These are phyloP conservation scores for Backusella circina DNA, from an alignment of 192 early-diverging fungal species.

Conservation along the genomic window DNA sequence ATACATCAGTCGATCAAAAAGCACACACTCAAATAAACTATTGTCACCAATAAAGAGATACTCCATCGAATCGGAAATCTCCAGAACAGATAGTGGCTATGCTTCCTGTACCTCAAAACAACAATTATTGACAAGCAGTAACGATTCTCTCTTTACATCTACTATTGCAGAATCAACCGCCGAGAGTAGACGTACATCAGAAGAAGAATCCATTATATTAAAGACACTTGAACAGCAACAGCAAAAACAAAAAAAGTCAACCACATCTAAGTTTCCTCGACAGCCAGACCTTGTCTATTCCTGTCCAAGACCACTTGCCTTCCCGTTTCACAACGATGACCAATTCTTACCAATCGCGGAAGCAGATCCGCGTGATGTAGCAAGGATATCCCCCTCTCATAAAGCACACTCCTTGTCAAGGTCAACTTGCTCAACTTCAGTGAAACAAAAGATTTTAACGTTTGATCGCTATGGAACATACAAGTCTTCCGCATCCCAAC, in stretches of 20 bases:
- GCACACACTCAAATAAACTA: background rate
- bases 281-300: slow-evolving; percentile 22
- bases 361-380: slow-evolving; percentile 23
- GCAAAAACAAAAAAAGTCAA: background rate
- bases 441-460: background rate
- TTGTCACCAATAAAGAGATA: background rate
- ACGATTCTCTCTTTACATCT: background rate
- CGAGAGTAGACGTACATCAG: background rate
- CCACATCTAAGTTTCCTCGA: background rate
- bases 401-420: background rate
- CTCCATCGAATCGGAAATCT: background rate
- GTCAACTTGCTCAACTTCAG: background rate
- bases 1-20: background rate
- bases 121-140: background rate
- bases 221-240: background rate
- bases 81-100: background rate
- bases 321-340: slow-evolving; percentile 37
- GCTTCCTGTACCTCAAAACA: background rate
- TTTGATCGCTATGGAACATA: background rate
- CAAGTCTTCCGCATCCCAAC: background rate
- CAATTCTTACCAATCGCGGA: slow-evolving; percentile 34
- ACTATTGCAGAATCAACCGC: background rate
- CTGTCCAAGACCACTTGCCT: slow-evolving; percentile 28
- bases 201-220: background rate
- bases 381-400: background rate